Evolutionary conservation across 2,329 filamentous ascomycete genomes (phyloP).

Genomic region (Tolypocladium album): DNA sequence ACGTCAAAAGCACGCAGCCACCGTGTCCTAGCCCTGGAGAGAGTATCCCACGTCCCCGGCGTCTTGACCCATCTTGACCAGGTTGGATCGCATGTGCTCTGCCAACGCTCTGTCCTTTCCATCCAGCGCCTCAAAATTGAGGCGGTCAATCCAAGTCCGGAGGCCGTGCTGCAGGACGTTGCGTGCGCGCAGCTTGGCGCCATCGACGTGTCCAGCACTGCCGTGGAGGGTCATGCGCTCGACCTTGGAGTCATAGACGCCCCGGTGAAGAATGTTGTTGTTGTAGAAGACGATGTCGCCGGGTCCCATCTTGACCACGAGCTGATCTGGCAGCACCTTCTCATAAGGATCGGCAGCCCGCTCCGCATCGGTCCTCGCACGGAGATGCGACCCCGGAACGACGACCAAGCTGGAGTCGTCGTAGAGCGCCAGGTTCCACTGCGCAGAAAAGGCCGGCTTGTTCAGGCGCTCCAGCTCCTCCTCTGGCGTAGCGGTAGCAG

Average conservation of each 20-base stretch:
- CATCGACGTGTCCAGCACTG: conserved; percentile 51
- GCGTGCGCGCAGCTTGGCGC: conserved; percentile 46
- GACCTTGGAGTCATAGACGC: conserved; percentile 46
- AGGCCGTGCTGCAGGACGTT: conserved; percentile 70
- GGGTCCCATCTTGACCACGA: conserved; percentile 53
- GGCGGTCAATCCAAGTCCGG: conserved; percentile 51
- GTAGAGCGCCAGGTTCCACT: conserved; percentile 79
- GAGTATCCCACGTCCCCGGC: conserved; percentile 57
- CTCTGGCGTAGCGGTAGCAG: conserved; percentile 49
- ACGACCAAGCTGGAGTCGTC: conserved; percentile 65
- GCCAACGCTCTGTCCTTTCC: conserved; percentile 37
- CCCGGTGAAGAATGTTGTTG: conserved; percentile 76
- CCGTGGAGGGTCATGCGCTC: conserved; percentile 66
- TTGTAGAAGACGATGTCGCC: conserved; percentile 84
- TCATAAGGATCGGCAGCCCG: conserved; percentile 57
- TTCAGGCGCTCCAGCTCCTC: conserved; percentile 55
- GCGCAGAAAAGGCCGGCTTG: conserved; percentile 60
- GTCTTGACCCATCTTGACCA: conserved; percentile 51
- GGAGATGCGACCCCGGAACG: conserved; percentile 64
- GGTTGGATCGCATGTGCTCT: conserved; percentile 50
- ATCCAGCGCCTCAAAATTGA: conserved; percentile 40
- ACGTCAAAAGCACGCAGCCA: neutral
- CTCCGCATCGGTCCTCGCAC: conserved; percentile 61
- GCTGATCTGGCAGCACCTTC: conserved; percentile 47
- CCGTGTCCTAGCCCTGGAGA: conserved; percentile 32